Evolutionary conservation across 371 early-diverging fungal genomes (phyloP).

Genomic region (Rhizopus microsporus): DNA sequence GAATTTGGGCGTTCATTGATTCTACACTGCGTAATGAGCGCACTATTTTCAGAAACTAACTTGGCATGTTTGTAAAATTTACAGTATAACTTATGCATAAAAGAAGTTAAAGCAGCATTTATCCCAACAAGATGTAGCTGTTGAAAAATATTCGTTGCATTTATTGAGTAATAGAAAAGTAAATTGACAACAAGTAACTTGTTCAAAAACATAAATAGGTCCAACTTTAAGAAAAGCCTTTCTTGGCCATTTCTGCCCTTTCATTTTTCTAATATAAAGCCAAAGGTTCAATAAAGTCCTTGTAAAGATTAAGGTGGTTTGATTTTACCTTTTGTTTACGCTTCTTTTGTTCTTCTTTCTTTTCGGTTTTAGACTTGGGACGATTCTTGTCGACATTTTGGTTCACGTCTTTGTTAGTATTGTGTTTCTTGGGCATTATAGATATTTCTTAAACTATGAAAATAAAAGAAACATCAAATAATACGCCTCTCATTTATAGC

Average conservation of each 20-base stretch:
- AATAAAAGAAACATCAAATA: slow-evolving; percentile 7
- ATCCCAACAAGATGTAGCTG: too few relatives aligned
- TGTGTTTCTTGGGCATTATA: slow-evolving; percentile 22
- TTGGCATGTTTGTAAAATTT: too few relatives aligned
- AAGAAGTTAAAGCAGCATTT: too few relatives aligned
- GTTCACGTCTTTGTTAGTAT: slow-evolving; percentile 16
- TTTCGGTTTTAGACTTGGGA: slow-evolving; percentile 33
- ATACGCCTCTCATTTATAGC: too few relatives aligned
- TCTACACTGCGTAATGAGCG: too few relatives aligned
- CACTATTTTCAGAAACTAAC: too few relatives aligned
- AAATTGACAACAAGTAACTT: too few relatives aligned
- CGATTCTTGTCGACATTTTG: slow-evolving; percentile 36
- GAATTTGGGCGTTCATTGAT: too few relatives aligned
- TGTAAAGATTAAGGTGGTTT: neutral
- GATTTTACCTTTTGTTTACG: slow-evolving; percentile 21
- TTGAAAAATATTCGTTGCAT: too few relatives aligned
- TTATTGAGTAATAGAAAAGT: too few relatives aligned
- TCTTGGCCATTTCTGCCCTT: slow-evolving; percentile 24
- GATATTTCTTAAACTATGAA: neutral
- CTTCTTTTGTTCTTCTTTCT: slow-evolving; percentile 35
- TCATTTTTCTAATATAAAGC: slow-evolving; percentile 23
- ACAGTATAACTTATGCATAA: too few relatives aligned
- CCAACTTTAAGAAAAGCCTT: slow-evolving; percentile 8
- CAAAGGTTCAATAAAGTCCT: neutral
- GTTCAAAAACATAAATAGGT: too few relatives aligned